Evolutionary conservation across 2,329 filamentous ascomycete genomes (phyloP), one percentile per base, ranked within the genome.

Genomic region (Zymoseptoria crescenta): DNA sequence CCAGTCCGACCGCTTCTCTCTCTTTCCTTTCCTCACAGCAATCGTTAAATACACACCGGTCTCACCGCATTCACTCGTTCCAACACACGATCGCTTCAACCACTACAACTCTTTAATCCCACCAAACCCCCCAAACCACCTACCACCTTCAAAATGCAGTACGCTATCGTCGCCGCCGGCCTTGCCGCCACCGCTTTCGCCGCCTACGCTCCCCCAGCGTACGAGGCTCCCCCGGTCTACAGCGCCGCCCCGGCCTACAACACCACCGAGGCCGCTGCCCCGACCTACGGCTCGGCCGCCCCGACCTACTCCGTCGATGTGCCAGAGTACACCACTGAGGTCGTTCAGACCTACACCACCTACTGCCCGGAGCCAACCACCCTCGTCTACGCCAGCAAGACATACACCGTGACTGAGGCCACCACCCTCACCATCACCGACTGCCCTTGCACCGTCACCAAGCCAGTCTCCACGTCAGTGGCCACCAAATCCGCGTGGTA

Each of bases 211-310:
- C 35, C 35, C 16, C 35, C 35, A 16, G 35, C 35, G 4, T 45
- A 45, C 35, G 35, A 45, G 35, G 35, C 35, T n/a, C 35, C 35
- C n/a, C 35, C 35, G 35, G 35, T 45, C 13, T 45, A 45, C 35
- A 45, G 35, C 35, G 35, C 35, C 13, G 35, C 35, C 35, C 35
- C 35, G n/a, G 16, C n/a, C 13, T 7, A 45, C 35, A 45, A 45
- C 35, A 7, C 35, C 35, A 45, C 35, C 4, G 35, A 45, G 35
- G 5, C 35, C 35, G 35, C 35, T 45, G 35, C 35, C 5, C 35
- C 35, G 57, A 51, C 58, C 19, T 53, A 52, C 77, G 88, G 85
- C 67, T 83, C 87, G 80, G 77, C 83, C 66, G 82, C 89, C 66
- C 85, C 83, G 61, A 6, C 35, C 10, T 75, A 54, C 78, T 61